A percentile compares a stretch with the other conserved stretches of the same genome.
These are phyloP conservation scores for Citrus sinensis DNA, from an alignment of 345 rosid species.

Conservation along the genomic window DNA sequence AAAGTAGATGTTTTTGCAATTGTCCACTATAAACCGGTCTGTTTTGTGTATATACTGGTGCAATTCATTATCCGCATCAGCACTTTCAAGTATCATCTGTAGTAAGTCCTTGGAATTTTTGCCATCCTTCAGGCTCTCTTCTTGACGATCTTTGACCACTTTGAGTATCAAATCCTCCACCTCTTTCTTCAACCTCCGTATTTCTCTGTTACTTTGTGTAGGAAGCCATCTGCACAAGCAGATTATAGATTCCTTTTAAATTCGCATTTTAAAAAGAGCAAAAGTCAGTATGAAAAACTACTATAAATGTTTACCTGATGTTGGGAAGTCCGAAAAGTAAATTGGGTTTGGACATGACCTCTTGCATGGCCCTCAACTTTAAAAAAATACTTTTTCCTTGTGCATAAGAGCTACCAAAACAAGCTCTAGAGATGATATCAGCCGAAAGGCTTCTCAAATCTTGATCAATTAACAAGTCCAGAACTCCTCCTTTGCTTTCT, in stretches of 20 bases:
- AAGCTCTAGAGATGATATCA: conserved; percentile 29
- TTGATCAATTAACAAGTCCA: conserved; percentile 19
- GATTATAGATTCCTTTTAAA: background rate
- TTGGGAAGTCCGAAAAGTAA: conserved; percentile 16
- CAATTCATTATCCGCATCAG: background rate
- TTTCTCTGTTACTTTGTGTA: conserved; percentile 19
- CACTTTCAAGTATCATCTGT: conserved; percentile 23
- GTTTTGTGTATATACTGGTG: background rate
- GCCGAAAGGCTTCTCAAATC: conserved; percentile 24
- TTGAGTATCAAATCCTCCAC: conserved; percentile 17
- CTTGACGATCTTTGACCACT: conserved; percentile 19
- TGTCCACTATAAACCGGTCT: conserved; percentile 26
- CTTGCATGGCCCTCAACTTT: conserved; percentile 19
- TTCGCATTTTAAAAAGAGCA: background rate
- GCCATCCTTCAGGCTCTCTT: conserved; percentile 2
- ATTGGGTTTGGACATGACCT: conserved; percentile 18
- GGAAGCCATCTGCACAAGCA: conserved; percentile 10
- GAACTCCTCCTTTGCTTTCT: conserved; percentile 13
- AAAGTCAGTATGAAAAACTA: background rate
- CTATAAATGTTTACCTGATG: background rate
- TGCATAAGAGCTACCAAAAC: conserved; percentile 27
- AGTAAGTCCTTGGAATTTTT: conserved; percentile 16
- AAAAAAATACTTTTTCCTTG: conserved; percentile 24
- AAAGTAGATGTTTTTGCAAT: conserved; percentile 34
- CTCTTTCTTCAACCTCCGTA: conserved; percentile 23